Evolutionary conservation across 306 rosid species (phyloP), one percentile per base, ranked within the genome.

Genomic region (Lathyrus sativus): DNA sequence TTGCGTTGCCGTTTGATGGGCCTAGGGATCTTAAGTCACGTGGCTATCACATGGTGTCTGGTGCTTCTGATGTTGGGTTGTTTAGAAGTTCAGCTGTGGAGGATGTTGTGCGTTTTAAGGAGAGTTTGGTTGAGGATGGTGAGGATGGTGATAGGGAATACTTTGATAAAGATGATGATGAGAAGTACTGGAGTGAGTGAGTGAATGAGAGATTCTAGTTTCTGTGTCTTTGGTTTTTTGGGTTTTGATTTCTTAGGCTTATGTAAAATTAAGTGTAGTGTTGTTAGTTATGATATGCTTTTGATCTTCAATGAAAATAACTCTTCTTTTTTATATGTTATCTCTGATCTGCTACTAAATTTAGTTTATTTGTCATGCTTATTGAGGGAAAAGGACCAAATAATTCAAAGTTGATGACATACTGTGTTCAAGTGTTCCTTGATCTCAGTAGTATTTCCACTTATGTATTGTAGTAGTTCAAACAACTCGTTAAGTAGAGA

Each of bases 151-250:
- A 81, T 33, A 41, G 46, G 53, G 82, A 58, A 37, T 77, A 57
- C 0, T 13, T 56, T 9, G 83, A 53, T 2, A 74, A 81, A 35
- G 89, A 84, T 62, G 78, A 50, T 41, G 92, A 91, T 49, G 91
- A 88, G 54, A 85, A 86, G 76, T 92, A 86, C 14, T 85, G 95
- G n/a, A n/a, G 98, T 61, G 92, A 87, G 55, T 88, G 82, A 51
- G 0, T 9, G 59, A 22, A 19, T 22, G 1, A 6, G 5, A 28
- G 4, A 6, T 28, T 28, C 48, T 3, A 4, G 39, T 35, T 7
- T 35, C 9, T 35, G 9, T 35, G 39, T 35, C 2, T 10, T 58
- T 19, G 22, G 1, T 35, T 11, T 5, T 6, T 7, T 63, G 28
- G 7, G 19, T 64, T 54, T 11, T 24, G 26, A 24, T 24, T 24